A percentile compares a stretch with the other conserved stretches of the same genome.
These are phyloP conservation scores for Hydrangea macrophylla DNA, from an alignment of 148 eudicot species.

Conservation along the genomic window DNA sequence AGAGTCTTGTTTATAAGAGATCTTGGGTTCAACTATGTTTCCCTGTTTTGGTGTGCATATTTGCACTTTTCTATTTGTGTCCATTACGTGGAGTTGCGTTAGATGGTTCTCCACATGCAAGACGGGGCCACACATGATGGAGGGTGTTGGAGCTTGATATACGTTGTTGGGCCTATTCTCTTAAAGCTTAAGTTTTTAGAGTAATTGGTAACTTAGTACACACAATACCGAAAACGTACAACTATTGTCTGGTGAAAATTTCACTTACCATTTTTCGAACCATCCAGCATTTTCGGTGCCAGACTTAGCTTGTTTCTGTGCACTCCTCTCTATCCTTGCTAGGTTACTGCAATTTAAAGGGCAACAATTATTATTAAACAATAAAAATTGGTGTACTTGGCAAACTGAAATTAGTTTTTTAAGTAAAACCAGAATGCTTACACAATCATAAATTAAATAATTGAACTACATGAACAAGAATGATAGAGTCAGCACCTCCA, in stretches of 20 bases:
- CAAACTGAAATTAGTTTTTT: not conserved
- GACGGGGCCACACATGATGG: too few relatives aligned
- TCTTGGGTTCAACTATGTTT: too few relatives aligned
- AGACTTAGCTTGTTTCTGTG: slow-evolving; percentile 97
- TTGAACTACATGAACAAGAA: not conserved
- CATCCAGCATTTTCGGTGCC: slow-evolving; percentile 97
- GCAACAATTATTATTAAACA: slow-evolving; percentile 2
- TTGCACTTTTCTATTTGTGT: too few relatives aligned
- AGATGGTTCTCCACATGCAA: too few relatives aligned
- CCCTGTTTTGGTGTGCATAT: too few relatives aligned
- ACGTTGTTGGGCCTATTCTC: too few relatives aligned
- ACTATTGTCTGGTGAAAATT: not conserved
- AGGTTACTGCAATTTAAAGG: slow-evolving; percentile 63
- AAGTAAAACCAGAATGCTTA: not conserved
- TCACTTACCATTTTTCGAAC: slow-evolving; percentile 90
- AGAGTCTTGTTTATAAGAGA: too few relatives aligned
- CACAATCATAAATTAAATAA: not conserved
- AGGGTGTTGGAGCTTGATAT: too few relatives aligned
- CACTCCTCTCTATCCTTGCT: slow-evolving; percentile 93
- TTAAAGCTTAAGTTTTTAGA: too few relatives aligned
- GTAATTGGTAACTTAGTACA: too few relatives aligned
- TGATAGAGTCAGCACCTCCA: slow-evolving; percentile 61
- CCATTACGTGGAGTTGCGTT: too few relatives aligned
- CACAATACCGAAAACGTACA: not conserved
- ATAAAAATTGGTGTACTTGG: not conserved